phyloP scores from a whole-genome alignment of 768 basidiomycete genomes.

The Agrocybe pediades region DNA sequence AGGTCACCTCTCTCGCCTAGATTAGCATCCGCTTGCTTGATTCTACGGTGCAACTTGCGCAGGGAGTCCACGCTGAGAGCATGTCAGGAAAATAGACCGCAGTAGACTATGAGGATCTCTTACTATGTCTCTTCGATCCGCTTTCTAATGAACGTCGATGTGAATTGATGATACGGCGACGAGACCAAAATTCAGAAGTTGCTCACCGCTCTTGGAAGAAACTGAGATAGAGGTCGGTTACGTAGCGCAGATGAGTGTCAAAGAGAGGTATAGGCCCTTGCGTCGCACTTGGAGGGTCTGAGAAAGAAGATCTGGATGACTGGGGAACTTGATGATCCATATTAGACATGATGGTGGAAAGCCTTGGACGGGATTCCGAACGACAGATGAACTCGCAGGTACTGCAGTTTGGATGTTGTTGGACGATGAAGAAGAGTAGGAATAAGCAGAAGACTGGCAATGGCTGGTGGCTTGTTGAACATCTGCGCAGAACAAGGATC shows the following conservation, averaged over 20 bases:
- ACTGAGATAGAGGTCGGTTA: conserved; percentile 75
- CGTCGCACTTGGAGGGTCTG: conserved; percentile 29
- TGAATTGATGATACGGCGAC: conserved; percentile 5
- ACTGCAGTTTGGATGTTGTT: neutral
- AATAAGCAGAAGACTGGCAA: neutral
- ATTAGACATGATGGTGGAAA: conserved; percentile 1
- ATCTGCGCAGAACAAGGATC: neutral
- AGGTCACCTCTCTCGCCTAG: conserved; percentile 74
- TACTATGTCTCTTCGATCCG: conserved; percentile 88
- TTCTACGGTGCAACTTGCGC: conserved; percentile 69
- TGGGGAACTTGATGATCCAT: conserved; percentile 34
- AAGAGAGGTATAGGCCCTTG: conserved; percentile 70
- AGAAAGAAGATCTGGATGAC: conserved; percentile 41
- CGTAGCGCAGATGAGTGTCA: conserved; percentile 66
- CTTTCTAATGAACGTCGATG: conserved; percentile 47
- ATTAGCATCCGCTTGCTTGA: conserved; percentile 66
- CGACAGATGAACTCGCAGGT: neutral
- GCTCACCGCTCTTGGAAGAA: conserved; percentile 86
- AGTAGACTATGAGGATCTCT: conserved; percentile 25
- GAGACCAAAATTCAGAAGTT: conserved; percentile 23
- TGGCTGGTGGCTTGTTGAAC: neutral
- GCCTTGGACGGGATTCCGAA: conserved; percentile 1
- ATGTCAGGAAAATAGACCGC: conserved; percentile 3
- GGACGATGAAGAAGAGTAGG: too few relatives aligned
- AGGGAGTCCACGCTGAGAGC: conserved; percentile 69